These are phyloP conservation scores for Saccharomyces hybrid DNA, from an alignment of 1,139 yeast genomes.

Conservation along the genomic window DNA sequence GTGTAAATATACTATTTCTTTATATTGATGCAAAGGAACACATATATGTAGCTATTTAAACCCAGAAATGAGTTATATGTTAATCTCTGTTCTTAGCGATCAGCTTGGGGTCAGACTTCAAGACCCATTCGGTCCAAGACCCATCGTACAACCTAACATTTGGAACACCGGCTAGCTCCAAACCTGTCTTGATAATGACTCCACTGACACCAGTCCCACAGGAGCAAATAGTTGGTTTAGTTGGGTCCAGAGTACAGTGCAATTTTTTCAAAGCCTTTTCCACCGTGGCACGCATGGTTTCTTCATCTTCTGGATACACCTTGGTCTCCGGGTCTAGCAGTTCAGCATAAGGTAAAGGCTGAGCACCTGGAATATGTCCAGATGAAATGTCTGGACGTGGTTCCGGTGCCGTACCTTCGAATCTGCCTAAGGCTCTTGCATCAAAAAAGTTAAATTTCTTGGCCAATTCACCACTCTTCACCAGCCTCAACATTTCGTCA, in stretches of 20 bases:
- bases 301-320: slow-evolving; percentile 34
- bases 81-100: slow-evolving; percentile 28
- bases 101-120: slow-evolving; percentile 31
- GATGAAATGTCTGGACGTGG: slow-evolving; percentile 81
- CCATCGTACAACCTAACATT: slow-evolving; percentile 78
- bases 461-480: slow-evolving; percentile 40
- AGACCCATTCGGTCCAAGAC: slow-evolving; percentile 67
- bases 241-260: slow-evolving; percentile 32
- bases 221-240: slow-evolving; percentile 67
- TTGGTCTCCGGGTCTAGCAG: slow-evolving; percentile 44
- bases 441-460: slow-evolving; percentile 55
- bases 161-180: slow-evolving; percentile 48
- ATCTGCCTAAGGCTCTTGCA: slow-evolving; percentile 75
- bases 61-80: background rate
- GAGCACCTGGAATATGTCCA: slow-evolving; percentile 82
- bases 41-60: background rate
- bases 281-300: slow-evolving; percentile 17
- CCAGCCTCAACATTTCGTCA: slow-evolving; percentile 41
- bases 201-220: slow-evolving; percentile 98
- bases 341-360: slow-evolving; percentile 62
- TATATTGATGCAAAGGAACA: background rate
- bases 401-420: slow-evolving; percentile 72
- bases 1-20: too few relatives aligned
- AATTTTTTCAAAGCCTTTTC: slow-evolving; percentile 14
- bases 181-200: slow-evolving; percentile 65